Evolutionary conservation across 75 land plant genomes (phyloP), one percentile per base, ranked within the genome.

Genomic region (Selaginella moellendorffii): DNA sequence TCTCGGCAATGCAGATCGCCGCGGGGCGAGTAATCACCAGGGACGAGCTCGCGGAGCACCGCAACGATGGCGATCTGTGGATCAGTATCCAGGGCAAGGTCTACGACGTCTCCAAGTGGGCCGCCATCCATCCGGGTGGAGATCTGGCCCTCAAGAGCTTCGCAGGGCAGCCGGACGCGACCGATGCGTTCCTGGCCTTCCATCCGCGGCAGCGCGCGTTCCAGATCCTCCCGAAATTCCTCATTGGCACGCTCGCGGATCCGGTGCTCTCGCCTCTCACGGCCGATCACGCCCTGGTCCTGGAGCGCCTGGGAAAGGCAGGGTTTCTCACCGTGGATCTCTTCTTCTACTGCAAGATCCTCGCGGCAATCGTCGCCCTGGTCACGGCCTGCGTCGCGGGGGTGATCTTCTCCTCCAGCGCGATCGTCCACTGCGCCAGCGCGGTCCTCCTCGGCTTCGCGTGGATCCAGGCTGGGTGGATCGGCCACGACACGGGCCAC

Each of bases 401-500:
- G 1, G 87, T 84, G 5, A 24, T 87, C 31, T 65, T 58, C 28
- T 71, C 72, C 0, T 51, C 53, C 0, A 68, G 76, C 53, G 53
- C 71, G 30, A 0, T 19, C 19, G 73, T 80, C 14, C 92, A 87
- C 52, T 9, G 77, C 29, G 52, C 68, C 19, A 72, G 66, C 28
- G 92, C 72, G 1, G 61, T 64, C 29, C 59, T 80, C 63, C 52
- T 87, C 65, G 92, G 92, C 1, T 28, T 78, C 0, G 67, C 75
- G 0, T 87, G 92, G 92, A 78, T 75, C 2, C 92, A 87, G 59
- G 72, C 72, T 18, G 77, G 83, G 19, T 87, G 79, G 75, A 68
- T 87, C 23, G 92, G 92, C 19, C 92, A 87, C 28, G 87, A 87
- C 66, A 77, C 85, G 12, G 87, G 81, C 8, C 92, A 87, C 62